Evolutionary conservation across 2,329 filamentous ascomycete species (phyloP).

Genomic region (Fusarium sp.): DNA sequence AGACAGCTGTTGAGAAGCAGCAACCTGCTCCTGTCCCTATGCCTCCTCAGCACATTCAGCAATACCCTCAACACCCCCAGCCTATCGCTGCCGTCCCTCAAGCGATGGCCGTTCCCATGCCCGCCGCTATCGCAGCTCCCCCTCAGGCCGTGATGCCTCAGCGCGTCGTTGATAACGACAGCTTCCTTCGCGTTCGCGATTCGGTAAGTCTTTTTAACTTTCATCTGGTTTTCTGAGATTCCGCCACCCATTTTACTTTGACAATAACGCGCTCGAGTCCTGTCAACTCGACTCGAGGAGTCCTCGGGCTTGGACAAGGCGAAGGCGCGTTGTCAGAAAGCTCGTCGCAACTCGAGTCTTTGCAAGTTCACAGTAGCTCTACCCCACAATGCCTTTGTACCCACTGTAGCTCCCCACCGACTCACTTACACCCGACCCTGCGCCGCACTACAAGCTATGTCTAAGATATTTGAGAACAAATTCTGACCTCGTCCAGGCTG

Average conservation of each 20-base stretch:
- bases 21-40: conserved; percentile 52
- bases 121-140: conserved; percentile 33
- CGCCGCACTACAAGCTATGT: not conserved
- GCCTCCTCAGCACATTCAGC: conserved; percentile 39
- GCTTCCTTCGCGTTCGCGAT: conserved; percentile 84
- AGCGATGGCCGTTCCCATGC: conserved; percentile 54
- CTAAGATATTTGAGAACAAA: not conserved
- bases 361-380: conserved; percentile 34
- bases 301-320: not conserved
- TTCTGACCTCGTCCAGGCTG: conserved; percentile 58
- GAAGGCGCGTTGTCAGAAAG: conserved; percentile 27
- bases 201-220: conserved; percentile 69
- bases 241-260: not conserved
- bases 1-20: conserved; percentile 52
- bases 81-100: conserved; percentile 52
- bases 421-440: conserved; percentile 18
- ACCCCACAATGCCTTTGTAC: conserved; percentile 26
- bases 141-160: conserved; percentile 42
- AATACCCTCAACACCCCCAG: conserved; percentile 38
- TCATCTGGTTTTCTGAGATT: conserved; percentile 9
- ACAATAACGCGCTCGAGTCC: not conserved
- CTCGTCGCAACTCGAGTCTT: conserved; percentile 29
- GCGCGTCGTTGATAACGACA: conserved; percentile 73
- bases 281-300: not conserved
- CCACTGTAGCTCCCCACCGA: conserved; percentile 28